Base-by-base conservation (phyloP, 805 yeast species). In the Saturnispora serradocipensis region DNA sequence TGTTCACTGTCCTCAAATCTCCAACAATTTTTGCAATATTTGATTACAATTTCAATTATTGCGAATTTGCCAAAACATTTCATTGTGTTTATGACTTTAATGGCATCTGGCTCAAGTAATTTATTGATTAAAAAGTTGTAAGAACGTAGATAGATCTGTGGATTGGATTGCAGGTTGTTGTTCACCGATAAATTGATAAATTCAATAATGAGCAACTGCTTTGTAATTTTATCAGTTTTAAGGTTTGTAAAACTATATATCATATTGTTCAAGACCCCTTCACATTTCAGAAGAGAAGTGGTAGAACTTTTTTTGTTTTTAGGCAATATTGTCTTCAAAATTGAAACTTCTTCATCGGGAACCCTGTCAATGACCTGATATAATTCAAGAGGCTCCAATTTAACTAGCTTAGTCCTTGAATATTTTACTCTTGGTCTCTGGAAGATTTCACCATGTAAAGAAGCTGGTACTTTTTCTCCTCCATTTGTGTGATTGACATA, bases 21-120 rank as follows among this genome's bases (percentile, higher is more conserved):
- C 78, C 77, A 76, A 53, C 75, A 77, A 9, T 69, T 62, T 62
- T 74, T 72, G 50, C 77, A 72, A 54, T 74, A 77, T 46, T 66
- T 68, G 16, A 76, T 58, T 3, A 76, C 53, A 59, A 72, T 59
- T 32, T 76, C 81, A 11, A 74, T 45, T 20, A 76, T 46, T 1
- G 68, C 56, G 44, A 66, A 60, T 15, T 69, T 50, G 40, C 62
- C 13, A n/a, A 56, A 61, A 5, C 11, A 8, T 34, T 34, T 45
- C 48, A 34, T 34, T 9, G 16, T 10, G 10, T n/a, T 53, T 3
- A 71, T 40, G 5, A 69, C 66, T 46, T 67, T 61, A 0, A 74
- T 36, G 0, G 61, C 51, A 0, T 74, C 74, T 1, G 68, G 62
- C 35, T 73, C 76, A 16, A 76, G 60, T 27, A 77, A 46, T 18